Conservation (phyloP, 164 flowering plant genomes). For the Pachysandra terminalis region DNA sequence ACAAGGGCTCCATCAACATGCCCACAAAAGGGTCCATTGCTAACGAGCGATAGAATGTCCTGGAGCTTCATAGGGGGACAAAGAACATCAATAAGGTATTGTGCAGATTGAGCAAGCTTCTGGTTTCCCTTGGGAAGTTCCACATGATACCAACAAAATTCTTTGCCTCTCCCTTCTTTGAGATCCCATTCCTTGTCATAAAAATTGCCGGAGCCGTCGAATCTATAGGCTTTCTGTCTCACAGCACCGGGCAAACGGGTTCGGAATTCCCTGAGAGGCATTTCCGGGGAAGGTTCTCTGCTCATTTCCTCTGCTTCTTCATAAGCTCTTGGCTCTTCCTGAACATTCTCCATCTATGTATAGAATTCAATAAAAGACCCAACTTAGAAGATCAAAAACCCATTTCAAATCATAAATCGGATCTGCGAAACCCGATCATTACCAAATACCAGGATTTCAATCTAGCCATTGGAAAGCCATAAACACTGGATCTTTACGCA, state of each 20-base stretch:
- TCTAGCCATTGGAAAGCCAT: too few relatives aligned
- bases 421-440: too few relatives aligned
- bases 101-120: slow-evolving; percentile 72
- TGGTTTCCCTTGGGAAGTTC: slow-evolving; percentile 86
- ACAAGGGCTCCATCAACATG: slow-evolving; percentile 95
- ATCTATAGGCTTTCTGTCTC: slow-evolving; percentile 75
- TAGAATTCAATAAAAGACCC: slow-evolving; percentile 5
- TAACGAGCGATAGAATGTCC: slow-evolving; percentile 86
- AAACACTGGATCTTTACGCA: too few relatives aligned
- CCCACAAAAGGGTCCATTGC: slow-evolving; percentile 97
- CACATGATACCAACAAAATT: slow-evolving; percentile 98
- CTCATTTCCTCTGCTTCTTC: slow-evolving; percentile 41
- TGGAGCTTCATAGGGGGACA: slow-evolving; percentile 98
- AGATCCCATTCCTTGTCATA: slow-evolving; percentile 90
- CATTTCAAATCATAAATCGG: too few relatives aligned
- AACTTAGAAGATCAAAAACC: too few relatives aligned
- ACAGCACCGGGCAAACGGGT: slow-evolving; percentile 60
- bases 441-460: too few relatives aligned
- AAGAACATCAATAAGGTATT: slow-evolving; percentile 78
- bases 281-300: slow-evolving; percentile 20
- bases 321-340: slow-evolving; percentile 24
- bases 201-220: slow-evolving; percentile 81
- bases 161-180: slow-evolving; percentile 63
- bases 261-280: slow-evolving; percentile 27
- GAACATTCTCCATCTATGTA: slow-evolving; percentile 30